Evolutionary conservation across 2,329 filamentous ascomycete species (phyloP).

Genomic region (Coniochaeta sp.): DNA sequence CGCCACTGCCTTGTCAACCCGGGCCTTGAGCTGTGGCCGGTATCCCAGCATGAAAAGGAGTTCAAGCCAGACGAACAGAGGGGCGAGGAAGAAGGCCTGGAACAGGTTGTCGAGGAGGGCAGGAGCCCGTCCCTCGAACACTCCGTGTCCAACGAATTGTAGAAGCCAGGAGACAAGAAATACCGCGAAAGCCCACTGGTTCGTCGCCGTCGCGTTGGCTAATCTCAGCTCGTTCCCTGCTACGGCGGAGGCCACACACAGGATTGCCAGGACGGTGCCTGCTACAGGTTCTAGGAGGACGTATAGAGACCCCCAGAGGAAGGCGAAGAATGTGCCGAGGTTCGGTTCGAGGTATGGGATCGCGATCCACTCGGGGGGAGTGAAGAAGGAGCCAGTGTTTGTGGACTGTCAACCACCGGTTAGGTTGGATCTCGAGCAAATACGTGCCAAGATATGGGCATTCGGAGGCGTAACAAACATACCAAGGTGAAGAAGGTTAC

Average conservation of each 20-base stretch:
- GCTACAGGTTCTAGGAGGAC: slow-evolving; percentile 91
- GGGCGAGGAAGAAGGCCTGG: slow-evolving; percentile 86
- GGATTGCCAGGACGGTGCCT: slow-evolving; percentile 65
- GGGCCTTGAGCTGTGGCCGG: slow-evolving; percentile 74
- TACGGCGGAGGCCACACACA: slow-evolving; percentile 70
- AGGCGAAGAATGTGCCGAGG: slow-evolving; percentile 15
- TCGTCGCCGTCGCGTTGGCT: slow-evolving; percentile 41
- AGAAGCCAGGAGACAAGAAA: slow-evolving; percentile 75
- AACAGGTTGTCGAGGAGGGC: slow-evolving; percentile 86
- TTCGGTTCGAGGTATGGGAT: slow-evolving; percentile 55
- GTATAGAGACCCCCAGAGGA: slow-evolving; percentile 67
- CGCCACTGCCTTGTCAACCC: slow-evolving; percentile 69
- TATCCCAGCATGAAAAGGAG: slow-evolving; percentile 87
- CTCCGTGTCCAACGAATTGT: slow-evolving; percentile 88
- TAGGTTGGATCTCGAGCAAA: not conserved
- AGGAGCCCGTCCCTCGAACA: slow-evolving; percentile 80
- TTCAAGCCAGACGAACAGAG: slow-evolving; percentile 97
- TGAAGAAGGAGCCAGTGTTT: slow-evolving; percentile 56
- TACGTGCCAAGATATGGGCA: too few relatives aligned
- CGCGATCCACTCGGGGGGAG: slow-evolving; percentile 59
- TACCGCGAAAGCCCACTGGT: slow-evolving; percentile 53
- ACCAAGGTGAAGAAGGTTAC: slow-evolving; percentile 49
- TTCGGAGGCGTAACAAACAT: not conserved
- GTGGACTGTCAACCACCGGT: slow-evolving; percentile 38
- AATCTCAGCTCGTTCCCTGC: slow-evolving; percentile 67